phyloP scores from a whole-genome alignment of 228 moss, liverwort and hornwort species.

The Sphagnum fallax region DNA sequence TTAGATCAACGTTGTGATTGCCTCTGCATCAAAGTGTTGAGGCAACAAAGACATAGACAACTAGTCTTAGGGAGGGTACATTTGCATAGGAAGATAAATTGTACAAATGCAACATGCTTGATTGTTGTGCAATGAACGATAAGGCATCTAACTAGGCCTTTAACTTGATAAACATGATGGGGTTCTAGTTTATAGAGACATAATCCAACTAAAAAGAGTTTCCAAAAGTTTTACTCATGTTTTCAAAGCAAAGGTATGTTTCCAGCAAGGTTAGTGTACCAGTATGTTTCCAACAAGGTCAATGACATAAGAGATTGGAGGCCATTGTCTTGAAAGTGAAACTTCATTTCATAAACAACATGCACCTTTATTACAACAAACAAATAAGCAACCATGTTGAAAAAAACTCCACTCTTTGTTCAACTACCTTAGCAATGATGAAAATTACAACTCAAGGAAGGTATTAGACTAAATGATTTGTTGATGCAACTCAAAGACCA shows the following conservation, averaged over 20 bases:
- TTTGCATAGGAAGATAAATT: slow-evolving; percentile 20
- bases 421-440: no score
- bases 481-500: no score
- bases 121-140: background rate
- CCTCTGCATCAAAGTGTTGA: slow-evolving; percentile 58
- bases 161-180: background rate
- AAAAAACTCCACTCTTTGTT: no score
- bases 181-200: no score
- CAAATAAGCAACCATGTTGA: no score
- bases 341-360: slow-evolving; percentile 96
- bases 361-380: slow-evolving; percentile 51
- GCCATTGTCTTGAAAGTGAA: slow-evolving; percentile 93
- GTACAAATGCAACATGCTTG: background rate
- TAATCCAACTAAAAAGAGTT: no score
- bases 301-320: slow-evolving; percentile 76
- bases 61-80: slow-evolving; percentile 83
- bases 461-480: no score
- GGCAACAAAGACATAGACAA: slow-evolving; percentile 75
- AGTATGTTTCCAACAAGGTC: slow-evolving; percentile 89
- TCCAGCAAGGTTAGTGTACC: slow-evolving; percentile 26
- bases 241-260: background rate
- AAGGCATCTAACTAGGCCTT: background rate
- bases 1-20: slow-evolving; percentile 54
- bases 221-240: no score
- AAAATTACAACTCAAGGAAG: no score